Evolutionary conservation across 2,329 filamentous ascomycete genomes (phyloP).

Genomic region (Ophiostoma quercus): DNA sequence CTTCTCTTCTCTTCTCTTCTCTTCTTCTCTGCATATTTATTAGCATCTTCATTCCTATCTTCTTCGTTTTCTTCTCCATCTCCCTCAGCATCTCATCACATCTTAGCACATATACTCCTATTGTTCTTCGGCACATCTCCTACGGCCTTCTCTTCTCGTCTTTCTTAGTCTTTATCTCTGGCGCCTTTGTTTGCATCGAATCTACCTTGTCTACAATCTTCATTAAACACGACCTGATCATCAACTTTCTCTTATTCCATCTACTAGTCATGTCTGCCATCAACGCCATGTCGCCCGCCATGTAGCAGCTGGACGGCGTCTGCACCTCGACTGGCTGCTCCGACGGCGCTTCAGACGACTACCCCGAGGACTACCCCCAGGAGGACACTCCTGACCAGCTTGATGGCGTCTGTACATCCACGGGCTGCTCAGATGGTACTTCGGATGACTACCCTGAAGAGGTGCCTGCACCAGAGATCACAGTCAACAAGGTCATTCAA

Average conservation of each 20-base stretch:
- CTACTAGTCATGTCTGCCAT: constrained; percentile 4
- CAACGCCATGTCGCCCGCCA: background rate
- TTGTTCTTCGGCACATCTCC: background rate
- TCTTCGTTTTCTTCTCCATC: background rate
- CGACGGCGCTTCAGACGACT: constrained; percentile 16
- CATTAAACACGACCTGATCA: background rate
- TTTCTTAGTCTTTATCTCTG: background rate
- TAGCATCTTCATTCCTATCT: constrained; percentile 1
- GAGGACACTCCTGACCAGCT: background rate
- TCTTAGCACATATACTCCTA: constrained; percentile 11
- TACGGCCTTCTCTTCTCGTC: background rate
- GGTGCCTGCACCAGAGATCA: background rate
- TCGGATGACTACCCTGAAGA: constrained; percentile 1
- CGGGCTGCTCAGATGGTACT: constrained; percentile 4
- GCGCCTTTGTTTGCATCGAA: background rate
- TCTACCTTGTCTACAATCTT: background rate
- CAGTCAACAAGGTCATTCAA: background rate
- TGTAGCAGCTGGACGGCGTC: constrained; percentile 20
- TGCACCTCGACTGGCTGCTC: constrained; percentile 18
- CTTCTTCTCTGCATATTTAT: background rate
- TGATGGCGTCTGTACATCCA: constrained; percentile 7
- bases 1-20: background rate
- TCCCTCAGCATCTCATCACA: background rate
- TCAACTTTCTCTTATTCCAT: background rate
- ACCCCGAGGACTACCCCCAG: background rate